These are phyloP conservation scores for Mycena pura DNA, from an alignment of 768 basidiomycete species.

Conservation along the genomic window DNA sequence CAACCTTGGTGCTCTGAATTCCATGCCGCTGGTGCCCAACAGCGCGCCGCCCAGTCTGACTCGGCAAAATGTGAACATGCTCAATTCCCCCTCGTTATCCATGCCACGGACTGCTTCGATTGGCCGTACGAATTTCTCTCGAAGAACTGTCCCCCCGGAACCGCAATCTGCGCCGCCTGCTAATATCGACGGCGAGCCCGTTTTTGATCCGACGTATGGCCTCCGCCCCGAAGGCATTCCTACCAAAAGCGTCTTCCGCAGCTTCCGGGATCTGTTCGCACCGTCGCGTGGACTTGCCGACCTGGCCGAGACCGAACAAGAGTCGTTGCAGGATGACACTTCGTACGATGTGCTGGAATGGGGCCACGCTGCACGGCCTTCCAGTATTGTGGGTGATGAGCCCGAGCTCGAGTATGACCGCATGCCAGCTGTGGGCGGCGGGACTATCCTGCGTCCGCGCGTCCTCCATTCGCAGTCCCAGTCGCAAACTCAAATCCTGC, in stretches of 20 bases:
- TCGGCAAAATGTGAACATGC: slow-evolving; percentile 25
- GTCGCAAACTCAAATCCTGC: slow-evolving; percentile 27
- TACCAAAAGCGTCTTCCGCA: slow-evolving; percentile 79
- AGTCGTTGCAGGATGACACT: slow-evolving; percentile 42
- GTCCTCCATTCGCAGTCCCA: slow-evolving; percentile 86
- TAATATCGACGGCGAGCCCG: slow-evolving; percentile 42
- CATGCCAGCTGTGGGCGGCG: slow-evolving; percentile 91
- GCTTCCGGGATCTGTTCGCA: slow-evolving; percentile 76
- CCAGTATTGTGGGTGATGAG: slow-evolving; percentile 48
- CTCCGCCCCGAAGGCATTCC: slow-evolving; percentile 92
- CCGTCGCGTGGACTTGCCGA: slow-evolving; percentile 77
- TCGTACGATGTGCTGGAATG: slow-evolving; percentile 76
- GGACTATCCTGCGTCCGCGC: slow-evolving; percentile 83
- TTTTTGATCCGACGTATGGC: slow-evolving; percentile 95
- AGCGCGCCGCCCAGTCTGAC: slow-evolving; percentile 26
- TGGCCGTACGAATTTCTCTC: slow-evolving; percentile 24
- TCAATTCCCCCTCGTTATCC: slow-evolving; percentile 11
- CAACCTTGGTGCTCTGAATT: slow-evolving; percentile 12
- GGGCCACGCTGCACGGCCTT: too few species aligned
- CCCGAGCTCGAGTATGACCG: slow-evolving; percentile 81
- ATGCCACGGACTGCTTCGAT: slow-evolving; percentile 22
- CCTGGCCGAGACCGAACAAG: slow-evolving; percentile 71
- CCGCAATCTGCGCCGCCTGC: slow-evolving; percentile 60
- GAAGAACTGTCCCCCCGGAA: slow-evolving; percentile 35
- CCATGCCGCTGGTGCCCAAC: background rate